phyloP scores from a whole-genome alignment of 257 asterid genomes.

The Cinchona pubescens region DNA sequence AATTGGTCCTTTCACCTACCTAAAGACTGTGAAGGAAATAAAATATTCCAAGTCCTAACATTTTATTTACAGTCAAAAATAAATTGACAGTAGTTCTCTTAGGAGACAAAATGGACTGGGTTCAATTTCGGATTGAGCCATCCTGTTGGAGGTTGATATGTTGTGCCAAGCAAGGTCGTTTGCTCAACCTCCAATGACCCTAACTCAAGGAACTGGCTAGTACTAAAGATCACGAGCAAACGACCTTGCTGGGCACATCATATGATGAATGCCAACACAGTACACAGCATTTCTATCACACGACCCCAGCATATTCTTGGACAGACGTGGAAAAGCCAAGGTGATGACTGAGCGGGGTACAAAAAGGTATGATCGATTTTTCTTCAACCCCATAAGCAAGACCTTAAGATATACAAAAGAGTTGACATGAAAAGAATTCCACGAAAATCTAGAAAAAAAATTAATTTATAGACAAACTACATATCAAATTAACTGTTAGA shows the following conservation, averaged over 20 bases:
- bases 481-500: neutral
- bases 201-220: neutral
- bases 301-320: neutral
- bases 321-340: neutral
- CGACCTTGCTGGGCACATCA: neutral
- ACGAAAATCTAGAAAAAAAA: neutral
- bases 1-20: no score
- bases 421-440: slow-evolving; percentile 3
- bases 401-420: neutral
- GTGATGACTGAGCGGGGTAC: neutral
- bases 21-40: neutral
- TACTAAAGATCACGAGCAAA: no score
- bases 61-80: neutral
- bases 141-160: no score
- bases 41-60: no score
- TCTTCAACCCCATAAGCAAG: neutral
- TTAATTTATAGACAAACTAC: neutral
- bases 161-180: no score
- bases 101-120: neutral
- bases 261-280: neutral
- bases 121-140: neutral
- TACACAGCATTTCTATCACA: no score
- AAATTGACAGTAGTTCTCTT: neutral
- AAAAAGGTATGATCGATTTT: neutral
- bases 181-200: neutral